Percentiles rank a stretch among this genome's conserved stretches.
These are phyloP conservation scores for Lactuca sativa DNA, from an alignment of 129 eudicot genomes.

Conservation along the genomic window DNA sequence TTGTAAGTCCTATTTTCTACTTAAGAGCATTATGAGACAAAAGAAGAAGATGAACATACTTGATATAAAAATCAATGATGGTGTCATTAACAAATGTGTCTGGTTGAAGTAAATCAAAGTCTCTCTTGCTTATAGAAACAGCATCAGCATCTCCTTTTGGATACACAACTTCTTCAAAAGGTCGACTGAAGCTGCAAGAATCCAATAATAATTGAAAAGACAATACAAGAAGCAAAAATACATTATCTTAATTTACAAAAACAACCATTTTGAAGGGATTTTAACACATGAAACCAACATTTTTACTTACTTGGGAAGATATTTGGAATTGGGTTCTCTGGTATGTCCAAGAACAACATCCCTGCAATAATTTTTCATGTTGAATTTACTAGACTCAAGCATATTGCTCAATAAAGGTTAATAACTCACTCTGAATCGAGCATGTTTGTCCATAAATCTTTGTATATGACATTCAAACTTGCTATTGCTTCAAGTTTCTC, in stretches of 20 bases:
- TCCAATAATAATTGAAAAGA: not conserved
- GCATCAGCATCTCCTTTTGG: slow-evolving; percentile 96
- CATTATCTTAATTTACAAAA: slow-evolving; percentile 2
- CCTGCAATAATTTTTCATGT: slow-evolving; percentile 32
- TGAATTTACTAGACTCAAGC: slow-evolving; percentile 1
- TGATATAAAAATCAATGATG: slow-evolving; percentile 92
- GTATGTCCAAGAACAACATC: slow-evolving; percentile 31
- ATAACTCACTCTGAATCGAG: slow-evolving; percentile 55
- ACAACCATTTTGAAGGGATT: not conserved
- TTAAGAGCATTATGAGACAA: not conserved
- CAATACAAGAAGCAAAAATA: not conserved
- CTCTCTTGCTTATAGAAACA: slow-evolving; percentile 83
- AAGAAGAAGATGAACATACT: slow-evolving; percentile 45
- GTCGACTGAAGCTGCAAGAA: slow-evolving; percentile 56
- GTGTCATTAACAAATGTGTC: slow-evolving; percentile 90
- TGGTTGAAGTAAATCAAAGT: slow-evolving; percentile 85
- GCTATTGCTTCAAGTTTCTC: slow-evolving; percentile 47
- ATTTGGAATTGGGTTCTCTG: slow-evolving; percentile 23
- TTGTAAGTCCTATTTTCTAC: not conserved
- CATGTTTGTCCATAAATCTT: slow-evolving; percentile 57
- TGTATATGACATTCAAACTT: slow-evolving; percentile 58
- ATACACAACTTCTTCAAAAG: slow-evolving; percentile 81
- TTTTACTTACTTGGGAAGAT: slow-evolving; percentile 65
- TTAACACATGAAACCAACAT: not conserved
- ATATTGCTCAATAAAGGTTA: slow-evolving; percentile 9